Evolutionary conservation across 192 early-diverging fungal species (phyloP).

Genomic region (Coemansia nantahalensis): DNA sequence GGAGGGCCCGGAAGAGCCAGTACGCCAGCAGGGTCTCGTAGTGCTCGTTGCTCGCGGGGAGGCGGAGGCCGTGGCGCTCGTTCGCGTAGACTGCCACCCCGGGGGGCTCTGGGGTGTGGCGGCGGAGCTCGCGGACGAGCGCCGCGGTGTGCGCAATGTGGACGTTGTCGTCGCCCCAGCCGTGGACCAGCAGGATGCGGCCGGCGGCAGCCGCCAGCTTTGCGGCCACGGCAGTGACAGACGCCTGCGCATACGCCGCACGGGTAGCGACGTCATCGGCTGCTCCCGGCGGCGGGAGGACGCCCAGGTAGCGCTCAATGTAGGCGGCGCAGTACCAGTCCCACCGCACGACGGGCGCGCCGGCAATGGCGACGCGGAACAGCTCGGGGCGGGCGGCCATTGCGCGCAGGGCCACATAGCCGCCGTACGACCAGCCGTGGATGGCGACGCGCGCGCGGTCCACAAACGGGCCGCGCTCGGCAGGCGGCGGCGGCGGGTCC

Average conservation of each 20-base stretch:
- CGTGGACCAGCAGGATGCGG: conserved; percentile 68
- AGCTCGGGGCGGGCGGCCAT: conserved; percentile 58
- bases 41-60: conserved; percentile 67
- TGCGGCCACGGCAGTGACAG: not conserved
- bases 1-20: conserved; percentile 59
- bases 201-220: conserved; percentile 39
- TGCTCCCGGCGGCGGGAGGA: too few relatives aligned
- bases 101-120: conserved; percentile 56
- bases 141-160: conserved; percentile 63
- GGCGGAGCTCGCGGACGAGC: conserved; percentile 29
- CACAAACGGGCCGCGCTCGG: conserved; percentile 22
- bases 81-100: conserved; percentile 67
- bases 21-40: conserved; percentile 73
- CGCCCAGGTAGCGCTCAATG: conserved; percentile 69
- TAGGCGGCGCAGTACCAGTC: conserved; percentile 73
- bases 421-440: conserved; percentile 76
- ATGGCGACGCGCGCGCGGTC: conserved; percentile 64
- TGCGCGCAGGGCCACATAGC: conserved; percentile 66
- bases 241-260: not conserved
- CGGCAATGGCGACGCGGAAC: conserved; percentile 64
- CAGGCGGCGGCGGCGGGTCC: not conserved
- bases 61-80: conserved; percentile 70
- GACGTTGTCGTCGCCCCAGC: conserved; percentile 76
- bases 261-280: conserved; percentile 3
- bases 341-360: conserved; percentile 74